phyloP scores from a whole-genome alignment of 2,329 filamentous ascomycete species.

The Colletotrichum chrysophilum region DNA sequence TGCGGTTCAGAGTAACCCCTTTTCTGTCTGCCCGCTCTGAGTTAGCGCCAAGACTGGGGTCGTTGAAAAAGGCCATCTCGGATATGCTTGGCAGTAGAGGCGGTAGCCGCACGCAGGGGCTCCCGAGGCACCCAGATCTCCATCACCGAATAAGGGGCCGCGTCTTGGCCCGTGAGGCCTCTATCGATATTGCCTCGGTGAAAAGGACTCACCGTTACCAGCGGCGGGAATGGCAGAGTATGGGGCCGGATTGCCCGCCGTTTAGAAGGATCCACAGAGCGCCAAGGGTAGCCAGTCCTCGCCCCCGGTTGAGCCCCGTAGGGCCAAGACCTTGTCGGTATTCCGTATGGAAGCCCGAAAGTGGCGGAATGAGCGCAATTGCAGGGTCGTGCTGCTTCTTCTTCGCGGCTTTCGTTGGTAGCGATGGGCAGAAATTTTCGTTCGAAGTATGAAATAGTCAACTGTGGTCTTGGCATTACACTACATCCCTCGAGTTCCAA shows the following conservation, averaged over 20 bases:
- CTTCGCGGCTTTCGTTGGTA: not conserved
- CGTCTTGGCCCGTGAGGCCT: not conserved
- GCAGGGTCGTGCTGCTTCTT: not conserved
- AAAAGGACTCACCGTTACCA: not conserved
- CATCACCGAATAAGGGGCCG: not conserved
- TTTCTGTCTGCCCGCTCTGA: not conserved
- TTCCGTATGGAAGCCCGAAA: not conserved
- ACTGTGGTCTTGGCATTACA: not conserved
- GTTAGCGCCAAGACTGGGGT: not conserved
- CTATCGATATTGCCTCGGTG: not conserved
- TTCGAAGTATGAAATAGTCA: not conserved
- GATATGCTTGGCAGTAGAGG: not conserved
- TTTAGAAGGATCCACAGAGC: not conserved
- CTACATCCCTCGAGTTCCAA: too few relatives aligned
- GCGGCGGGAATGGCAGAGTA: not conserved
- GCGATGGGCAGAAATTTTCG: not conserved
- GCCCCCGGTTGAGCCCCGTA: not conserved
- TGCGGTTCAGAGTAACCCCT: not conserved
- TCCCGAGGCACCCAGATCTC: not conserved
- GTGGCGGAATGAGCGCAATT: not conserved
- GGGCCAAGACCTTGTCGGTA: conserved; percentile 1
- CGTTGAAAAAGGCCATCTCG: not conserved
- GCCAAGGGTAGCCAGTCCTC: not conserved
- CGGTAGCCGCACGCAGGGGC: not conserved
- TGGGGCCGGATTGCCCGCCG: not conserved